phyloP scores from a whole-genome alignment of 495 filamentous ascomycete species.

The Parathielavia appendiculata region DNA sequence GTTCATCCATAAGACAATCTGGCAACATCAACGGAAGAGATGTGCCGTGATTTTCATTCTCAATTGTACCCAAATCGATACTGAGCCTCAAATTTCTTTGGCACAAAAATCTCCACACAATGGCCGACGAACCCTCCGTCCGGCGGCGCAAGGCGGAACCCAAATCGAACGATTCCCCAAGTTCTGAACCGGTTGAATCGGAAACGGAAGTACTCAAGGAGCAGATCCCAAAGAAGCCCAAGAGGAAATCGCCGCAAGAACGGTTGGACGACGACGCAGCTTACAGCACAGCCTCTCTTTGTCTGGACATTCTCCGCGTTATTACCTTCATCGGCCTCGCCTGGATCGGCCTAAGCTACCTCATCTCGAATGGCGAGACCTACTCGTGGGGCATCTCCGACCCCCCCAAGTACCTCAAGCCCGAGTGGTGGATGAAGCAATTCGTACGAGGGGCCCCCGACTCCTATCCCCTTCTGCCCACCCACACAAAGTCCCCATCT shows the following conservation, averaged over 20 bases:
- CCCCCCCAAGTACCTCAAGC: conserved; percentile 62
- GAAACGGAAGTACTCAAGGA: neutral
- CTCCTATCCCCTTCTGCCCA: neutral
- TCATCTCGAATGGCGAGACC: conserved; percentile 65
- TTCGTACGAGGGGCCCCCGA: conserved; percentile 44
- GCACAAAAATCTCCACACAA: neutral
- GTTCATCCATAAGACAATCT: conserved; percentile 12
- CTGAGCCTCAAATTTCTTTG: neutral
- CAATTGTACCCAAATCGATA: neutral
- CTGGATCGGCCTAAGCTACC: conserved; percentile 68
- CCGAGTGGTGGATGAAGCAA: conserved; percentile 56
- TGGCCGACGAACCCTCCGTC: conserved; percentile 26
- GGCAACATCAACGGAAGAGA: conserved; percentile 4
- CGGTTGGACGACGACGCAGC: conserved; percentile 40
- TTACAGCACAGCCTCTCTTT: conserved; percentile 33
- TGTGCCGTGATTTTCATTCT: too few species aligned
- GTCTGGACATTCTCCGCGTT: conserved; percentile 72
- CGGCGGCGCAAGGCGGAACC: conserved; percentile 32
- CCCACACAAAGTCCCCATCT: neutral
- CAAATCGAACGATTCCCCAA: conserved; percentile 9
- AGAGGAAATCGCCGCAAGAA: conserved; percentile 22
- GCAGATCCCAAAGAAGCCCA: conserved; percentile 16
- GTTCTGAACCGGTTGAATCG: conserved; percentile 17
- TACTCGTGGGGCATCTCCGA: conserved; percentile 52
- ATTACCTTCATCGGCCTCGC: conserved; percentile 64